phyloP scores from a whole-genome alignment of 768 basidiomycete species.

The Pleurotus sapidus region DNA sequence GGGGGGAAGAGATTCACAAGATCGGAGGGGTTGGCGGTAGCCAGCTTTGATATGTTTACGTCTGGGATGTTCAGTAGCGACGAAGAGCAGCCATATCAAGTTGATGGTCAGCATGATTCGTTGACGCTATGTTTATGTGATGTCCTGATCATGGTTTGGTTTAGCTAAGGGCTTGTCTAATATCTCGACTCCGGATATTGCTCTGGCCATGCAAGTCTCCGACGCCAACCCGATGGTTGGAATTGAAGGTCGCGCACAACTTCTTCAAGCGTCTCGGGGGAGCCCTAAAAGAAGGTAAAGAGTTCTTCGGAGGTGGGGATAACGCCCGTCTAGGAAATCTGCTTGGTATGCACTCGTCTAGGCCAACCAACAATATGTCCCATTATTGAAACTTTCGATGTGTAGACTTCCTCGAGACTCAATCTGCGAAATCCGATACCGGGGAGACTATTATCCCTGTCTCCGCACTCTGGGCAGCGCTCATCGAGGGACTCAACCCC shows the following conservation, averaged over 20 bases:
- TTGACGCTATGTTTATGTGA: neutral
- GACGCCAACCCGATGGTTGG: conserved; percentile 85
- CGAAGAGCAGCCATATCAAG: conserved; percentile 57
- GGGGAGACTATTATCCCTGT: conserved; percentile 56
- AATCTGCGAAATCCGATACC: conserved; percentile 41
- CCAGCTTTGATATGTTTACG: conserved; percentile 87
- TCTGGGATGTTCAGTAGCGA: conserved; percentile 79
- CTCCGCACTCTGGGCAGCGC: conserved; percentile 73
- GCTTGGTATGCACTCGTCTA: conserved; percentile 47
- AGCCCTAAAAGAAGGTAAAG: conserved; percentile 62
- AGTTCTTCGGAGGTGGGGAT: conserved; percentile 59
- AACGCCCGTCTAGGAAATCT: conserved; percentile 81
- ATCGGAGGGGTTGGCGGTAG: conserved; percentile 86
- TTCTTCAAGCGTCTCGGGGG: conserved; percentile 71
- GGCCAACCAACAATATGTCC: neutral
- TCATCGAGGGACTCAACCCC: conserved; percentile 78
- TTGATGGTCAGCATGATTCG: conserved; percentile 63
- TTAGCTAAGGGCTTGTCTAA: conserved; percentile 68
- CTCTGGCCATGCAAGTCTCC: conserved; percentile 76
- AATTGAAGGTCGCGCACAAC: conserved; percentile 77
- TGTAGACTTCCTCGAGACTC: conserved; percentile 65
- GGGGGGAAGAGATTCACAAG: conserved; percentile 54
- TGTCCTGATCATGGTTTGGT: neutral
- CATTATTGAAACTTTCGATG: neutral
- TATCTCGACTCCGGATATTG: conserved; percentile 58